Evolutionary conservation across 73 alveolate species (phyloP), one percentile per base, ranked within the genome.

Genomic region (Urostyla sp.): DNA sequence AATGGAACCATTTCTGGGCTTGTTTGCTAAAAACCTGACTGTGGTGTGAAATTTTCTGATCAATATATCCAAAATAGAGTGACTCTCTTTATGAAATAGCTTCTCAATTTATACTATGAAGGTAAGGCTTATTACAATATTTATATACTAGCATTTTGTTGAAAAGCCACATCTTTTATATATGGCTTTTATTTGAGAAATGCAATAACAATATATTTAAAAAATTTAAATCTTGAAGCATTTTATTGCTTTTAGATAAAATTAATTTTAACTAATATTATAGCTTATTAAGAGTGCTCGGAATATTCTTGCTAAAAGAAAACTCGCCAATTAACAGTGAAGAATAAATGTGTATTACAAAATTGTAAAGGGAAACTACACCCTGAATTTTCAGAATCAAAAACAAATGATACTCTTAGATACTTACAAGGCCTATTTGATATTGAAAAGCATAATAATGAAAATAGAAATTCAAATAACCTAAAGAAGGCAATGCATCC

Each of bases 321-420:
- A 20, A 61, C 89, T 37, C 35, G 79, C 13, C 30, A 60, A 28
- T 32, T 85, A 24, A 66, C 56, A 26, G 20, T 21, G 36, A 11
- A 60, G 7, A 34, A 45, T 35, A 80, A 66, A 74, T 85, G 93
- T 30, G 75, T 75, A 30, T 32, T 46, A 21, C 16, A 23, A 28
- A 30, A 55, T 43, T 85, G 93, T 28, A 85, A 46, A 52, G 87
- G 89, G 23, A 85, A 63, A 32, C 31, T 75, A 49, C 40, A 26
- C 21, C 85, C 94, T 48, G 88, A 48, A 31, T 72, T 84, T 40
- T 69, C 92, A 37, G 92, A 87, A 44, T 75, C 89, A 43, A 28
- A 69, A 21, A 75, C 77, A 4, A 57, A 91, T 43, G 90, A 78
- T 30, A 80, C 90, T 37, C 74, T 92, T 16, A 73, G 88, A 21